Evolutionary conservation across 140 eudicot species (phyloP).

Genomic region (Flaveria floridana): DNA sequence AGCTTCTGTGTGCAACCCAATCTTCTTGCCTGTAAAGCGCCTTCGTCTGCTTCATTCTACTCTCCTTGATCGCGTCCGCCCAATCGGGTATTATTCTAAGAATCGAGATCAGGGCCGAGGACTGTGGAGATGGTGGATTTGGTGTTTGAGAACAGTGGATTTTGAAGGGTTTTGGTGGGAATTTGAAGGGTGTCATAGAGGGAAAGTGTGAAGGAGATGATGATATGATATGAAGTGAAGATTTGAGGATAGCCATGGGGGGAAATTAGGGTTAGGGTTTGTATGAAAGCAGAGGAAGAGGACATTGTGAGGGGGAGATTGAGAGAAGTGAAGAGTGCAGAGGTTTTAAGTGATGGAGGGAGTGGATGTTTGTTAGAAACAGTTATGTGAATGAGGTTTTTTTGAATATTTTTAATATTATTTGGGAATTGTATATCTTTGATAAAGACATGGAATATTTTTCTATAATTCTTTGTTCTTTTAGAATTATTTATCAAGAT

Average conservation of each 20-base stretch:
- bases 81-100: slow-evolving; percentile 69
- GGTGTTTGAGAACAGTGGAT: slow-evolving; percentile 51
- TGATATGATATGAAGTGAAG: slow-evolving; percentile 38
- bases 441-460: not conserved
- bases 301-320: slow-evolving; percentile 32
- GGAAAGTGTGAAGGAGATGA: slow-evolving; percentile 47
- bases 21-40: slow-evolving; percentile 56
- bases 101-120: slow-evolving; percentile 44
- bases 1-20: slow-evolving; percentile 90
- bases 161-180: slow-evolving; percentile 49
- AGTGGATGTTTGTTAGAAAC: slow-evolving; percentile 44
- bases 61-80: slow-evolving; percentile 73
- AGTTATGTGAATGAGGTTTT: slow-evolving; percentile 73
- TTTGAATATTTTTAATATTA: slow-evolving; percentile 33
- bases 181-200: slow-evolving; percentile 34
- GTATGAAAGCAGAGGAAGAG: slow-evolving; percentile 33
- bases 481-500: not conserved
- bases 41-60: slow-evolving; percentile 59
- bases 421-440: slow-evolving; percentile 1
- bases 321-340: slow-evolving; percentile 26
- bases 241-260: slow-evolving; percentile 40
- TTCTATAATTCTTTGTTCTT: not conserved
- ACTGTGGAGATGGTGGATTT: slow-evolving; percentile 36
- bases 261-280: slow-evolving; percentile 49
- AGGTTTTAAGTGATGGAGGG: slow-evolving; percentile 37